Conservation (phyloP, 148 eudicot genomes). For the Silene latifolia region DNA sequence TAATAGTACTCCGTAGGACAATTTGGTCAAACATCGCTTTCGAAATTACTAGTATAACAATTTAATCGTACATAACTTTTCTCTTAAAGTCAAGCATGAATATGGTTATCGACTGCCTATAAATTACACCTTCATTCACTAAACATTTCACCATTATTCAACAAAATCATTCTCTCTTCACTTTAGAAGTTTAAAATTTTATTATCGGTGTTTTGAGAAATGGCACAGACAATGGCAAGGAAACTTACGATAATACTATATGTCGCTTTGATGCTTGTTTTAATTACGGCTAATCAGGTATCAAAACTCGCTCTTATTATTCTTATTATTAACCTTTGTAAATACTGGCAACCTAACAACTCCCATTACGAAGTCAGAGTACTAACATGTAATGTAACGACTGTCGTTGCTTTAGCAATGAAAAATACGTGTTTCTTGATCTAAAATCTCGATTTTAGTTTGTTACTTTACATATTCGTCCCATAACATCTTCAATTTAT, state of each 20-base stretch:
- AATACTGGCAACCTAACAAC: too few species aligned
- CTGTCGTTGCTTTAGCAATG: too few species aligned
- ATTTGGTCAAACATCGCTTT: conserved; percentile 23
- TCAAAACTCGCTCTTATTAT: too few species aligned
- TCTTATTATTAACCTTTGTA: too few species aligned
- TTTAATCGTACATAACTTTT: not conserved
- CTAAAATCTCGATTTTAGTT: too few species aligned
- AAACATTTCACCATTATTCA: conserved; percentile 9
- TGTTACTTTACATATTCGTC: too few species aligned
- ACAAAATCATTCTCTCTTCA: not conserved
- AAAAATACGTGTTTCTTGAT: too few species aligned
- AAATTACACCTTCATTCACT: conserved; percentile 22
- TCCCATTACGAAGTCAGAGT: too few species aligned
- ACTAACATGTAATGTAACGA: too few species aligned
- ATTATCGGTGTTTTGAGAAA: too few species aligned
- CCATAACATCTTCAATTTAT: too few species aligned
- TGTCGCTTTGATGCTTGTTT: conserved; percentile 30
- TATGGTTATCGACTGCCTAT: conserved; percentile 21
- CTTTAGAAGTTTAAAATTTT: not conserved
- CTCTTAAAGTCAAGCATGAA: conserved; percentile 19
- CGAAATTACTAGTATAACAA: conserved; percentile 8
- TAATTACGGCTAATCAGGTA: conserved; percentile 33
- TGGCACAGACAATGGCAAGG: conserved; percentile 29
- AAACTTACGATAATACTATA: conserved; percentile 11
- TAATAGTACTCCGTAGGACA: conserved; percentile 3